Conservation (phyloP, 208 protist species). For the Giardia muris region DNA sequence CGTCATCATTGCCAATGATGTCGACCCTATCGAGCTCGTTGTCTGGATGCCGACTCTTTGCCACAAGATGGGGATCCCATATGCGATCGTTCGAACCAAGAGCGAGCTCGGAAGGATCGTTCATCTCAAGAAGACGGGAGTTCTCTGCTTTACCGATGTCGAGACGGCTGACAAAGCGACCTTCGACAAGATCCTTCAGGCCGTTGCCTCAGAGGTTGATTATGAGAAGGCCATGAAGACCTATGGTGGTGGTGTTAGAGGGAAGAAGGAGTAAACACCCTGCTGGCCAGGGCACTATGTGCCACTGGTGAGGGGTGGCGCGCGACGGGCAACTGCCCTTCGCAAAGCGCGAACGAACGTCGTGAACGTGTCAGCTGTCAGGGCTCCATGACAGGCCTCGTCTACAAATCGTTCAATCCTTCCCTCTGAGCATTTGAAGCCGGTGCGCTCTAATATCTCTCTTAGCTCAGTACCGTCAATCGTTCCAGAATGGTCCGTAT, state of each 20-base stretch:
- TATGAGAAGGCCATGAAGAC: constrained; percentile 34
- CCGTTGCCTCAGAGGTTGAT: constrained; percentile 29
- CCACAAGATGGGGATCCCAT: constrained; percentile 90
- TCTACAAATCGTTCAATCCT: neutral
- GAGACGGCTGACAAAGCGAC: constrained; percentile 67
- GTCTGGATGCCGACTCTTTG: constrained; percentile 94
- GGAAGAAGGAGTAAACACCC: neutral
- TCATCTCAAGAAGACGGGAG: constrained; percentile 79
- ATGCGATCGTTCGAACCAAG: constrained; percentile 97
- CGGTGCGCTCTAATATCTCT: neutral
- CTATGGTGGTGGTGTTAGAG: neutral
- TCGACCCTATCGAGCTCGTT: constrained; percentile 96
- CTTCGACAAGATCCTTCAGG: constrained; percentile 63
- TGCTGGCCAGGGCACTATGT: no score
- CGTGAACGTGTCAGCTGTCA: neutral
- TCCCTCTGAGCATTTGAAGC: neutral
- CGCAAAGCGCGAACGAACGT: no score
- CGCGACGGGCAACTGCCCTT: no score
- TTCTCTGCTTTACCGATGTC: constrained; percentile 77
- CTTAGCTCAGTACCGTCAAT: neutral
- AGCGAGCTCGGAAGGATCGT: constrained; percentile 80
- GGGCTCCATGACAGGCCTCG: neutral
- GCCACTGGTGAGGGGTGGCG: no score
- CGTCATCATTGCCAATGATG: constrained; percentile 97
- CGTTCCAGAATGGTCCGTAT: neutral